These are phyloP conservation scores for Teratosphaeria viscida DNA, from an alignment of 2,329 filamentous ascomycete species.

Conservation along the genomic window DNA sequence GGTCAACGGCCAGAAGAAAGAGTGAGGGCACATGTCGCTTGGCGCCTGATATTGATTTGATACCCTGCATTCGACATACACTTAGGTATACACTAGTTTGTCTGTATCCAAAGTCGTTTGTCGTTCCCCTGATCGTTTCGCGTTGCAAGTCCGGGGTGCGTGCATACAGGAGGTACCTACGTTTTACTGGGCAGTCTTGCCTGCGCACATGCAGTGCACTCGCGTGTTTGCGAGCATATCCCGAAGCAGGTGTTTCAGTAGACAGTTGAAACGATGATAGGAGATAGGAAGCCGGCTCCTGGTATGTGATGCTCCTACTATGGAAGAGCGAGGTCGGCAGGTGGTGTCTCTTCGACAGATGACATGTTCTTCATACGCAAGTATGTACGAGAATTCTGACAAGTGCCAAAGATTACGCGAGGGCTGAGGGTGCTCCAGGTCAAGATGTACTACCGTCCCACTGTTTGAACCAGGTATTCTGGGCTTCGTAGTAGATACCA, in stretches of 20 bases:
- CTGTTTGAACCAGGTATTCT: too few species aligned
- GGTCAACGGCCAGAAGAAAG: not conserved
- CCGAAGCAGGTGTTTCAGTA: not conserved
- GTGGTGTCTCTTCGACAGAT: too few species aligned
- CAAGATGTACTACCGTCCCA: too few species aligned
- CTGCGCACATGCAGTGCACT: not conserved
- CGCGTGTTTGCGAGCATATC: not conserved
- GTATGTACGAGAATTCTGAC: too few species aligned
- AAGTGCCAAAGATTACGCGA: too few species aligned
- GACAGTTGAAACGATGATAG: too few species aligned
- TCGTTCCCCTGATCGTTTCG: not conserved
- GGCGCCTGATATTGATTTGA: not conserved
- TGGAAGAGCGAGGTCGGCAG: too few species aligned
- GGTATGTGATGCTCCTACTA: too few species aligned
- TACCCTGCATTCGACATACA: not conserved
- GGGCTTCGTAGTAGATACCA: too few species aligned
- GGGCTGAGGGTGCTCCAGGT: too few species aligned
- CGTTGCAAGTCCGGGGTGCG: not conserved
- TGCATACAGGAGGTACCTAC: not conserved
- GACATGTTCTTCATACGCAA: too few species aligned
- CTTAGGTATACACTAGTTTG: not conserved
- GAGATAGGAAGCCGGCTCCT: too few species aligned
- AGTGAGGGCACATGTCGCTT: not conserved
- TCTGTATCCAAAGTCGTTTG: not conserved
- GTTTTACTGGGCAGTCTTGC: not conserved